Evolutionary conservation across 805 yeast genomes (phyloP).

Genomic region (Ogataea trehalophila): DNA sequence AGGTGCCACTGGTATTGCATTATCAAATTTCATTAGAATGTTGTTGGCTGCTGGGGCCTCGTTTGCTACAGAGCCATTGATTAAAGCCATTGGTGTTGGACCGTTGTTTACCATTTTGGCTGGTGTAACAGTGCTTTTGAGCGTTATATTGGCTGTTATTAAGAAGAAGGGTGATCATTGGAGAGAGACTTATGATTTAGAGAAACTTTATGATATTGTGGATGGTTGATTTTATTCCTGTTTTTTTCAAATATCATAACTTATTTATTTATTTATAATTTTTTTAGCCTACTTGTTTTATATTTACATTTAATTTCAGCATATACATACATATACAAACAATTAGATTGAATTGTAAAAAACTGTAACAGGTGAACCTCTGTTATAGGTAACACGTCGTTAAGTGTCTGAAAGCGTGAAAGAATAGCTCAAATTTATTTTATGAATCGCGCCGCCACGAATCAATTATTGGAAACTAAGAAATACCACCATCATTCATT

Average conservation of each 20-base stretch:
- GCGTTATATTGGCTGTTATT: conserved; percentile 40
- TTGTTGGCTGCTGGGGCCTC: conserved; percentile 71
- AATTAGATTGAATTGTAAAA: too few relatives aligned
- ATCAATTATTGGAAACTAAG: too few relatives aligned
- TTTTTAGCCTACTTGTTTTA: neutral
- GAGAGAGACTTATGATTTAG: conserved; percentile 60
- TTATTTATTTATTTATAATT: neutral
- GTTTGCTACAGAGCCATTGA: conserved; percentile 67
- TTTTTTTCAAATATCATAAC: too few relatives aligned
- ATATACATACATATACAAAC: too few relatives aligned
- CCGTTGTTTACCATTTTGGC: conserved; percentile 63
- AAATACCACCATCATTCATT: too few relatives aligned
- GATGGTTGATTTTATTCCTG: conserved; percentile 13
- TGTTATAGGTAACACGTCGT: too few relatives aligned
- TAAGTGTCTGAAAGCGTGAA: too few relatives aligned
- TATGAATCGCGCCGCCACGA: too few relatives aligned
- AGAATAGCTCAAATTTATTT: too few relatives aligned
- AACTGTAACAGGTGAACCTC: too few relatives aligned
- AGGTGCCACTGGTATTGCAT: conserved; percentile 86
- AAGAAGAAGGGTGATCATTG: conserved; percentile 55
- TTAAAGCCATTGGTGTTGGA: conserved; percentile 65
- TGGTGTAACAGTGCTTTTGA: conserved; percentile 45
- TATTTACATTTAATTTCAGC: neutral
- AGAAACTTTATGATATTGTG: conserved; percentile 49
- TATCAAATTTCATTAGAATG: conserved; percentile 72